phyloP scores from a whole-genome alignment of 495 filamentous ascomycete genomes.

The Aspergillus saccharolyticus region DNA sequence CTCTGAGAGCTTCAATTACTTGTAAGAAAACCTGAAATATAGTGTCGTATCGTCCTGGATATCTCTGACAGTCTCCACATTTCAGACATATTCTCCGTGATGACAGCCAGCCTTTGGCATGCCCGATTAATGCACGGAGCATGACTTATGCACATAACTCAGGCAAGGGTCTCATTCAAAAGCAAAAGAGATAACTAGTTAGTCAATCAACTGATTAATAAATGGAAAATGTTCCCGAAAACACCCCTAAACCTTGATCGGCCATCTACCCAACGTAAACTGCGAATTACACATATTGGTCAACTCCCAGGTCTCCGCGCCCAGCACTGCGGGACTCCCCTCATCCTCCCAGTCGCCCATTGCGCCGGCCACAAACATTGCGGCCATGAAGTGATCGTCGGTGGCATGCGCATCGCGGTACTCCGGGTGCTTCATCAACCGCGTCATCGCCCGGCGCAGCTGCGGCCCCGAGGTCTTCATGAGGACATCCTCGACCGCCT shows the following conservation, averaged over 20 bases:
- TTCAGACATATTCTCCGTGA: neutral
- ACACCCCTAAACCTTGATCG: neutral
- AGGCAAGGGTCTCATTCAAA: neutral
- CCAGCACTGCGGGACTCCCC: constrained; percentile 34
- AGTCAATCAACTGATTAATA: too few relatives aligned
- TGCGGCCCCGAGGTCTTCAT: constrained; percentile 42
- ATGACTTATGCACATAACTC: neutral
- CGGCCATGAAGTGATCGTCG: constrained; percentile 60
- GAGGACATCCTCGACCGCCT: constrained; percentile 53
- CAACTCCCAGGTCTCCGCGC: constrained; percentile 59
- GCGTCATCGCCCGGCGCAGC: constrained; percentile 45
- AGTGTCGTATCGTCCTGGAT: too few relatives aligned
- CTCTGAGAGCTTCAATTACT: too few relatives aligned
- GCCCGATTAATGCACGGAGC: neutral
- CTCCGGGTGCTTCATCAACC: constrained; percentile 57
- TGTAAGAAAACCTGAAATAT: too few relatives aligned
- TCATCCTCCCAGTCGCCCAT: constrained; percentile 46
- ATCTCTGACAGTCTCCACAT: neutral
- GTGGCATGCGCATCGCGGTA: constrained; percentile 59
- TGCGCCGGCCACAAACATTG: constrained; percentile 52
- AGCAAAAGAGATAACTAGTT: neutral
- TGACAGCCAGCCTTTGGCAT: neutral
- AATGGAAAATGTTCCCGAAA: too few relatives aligned
- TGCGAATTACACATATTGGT: constrained; percentile 62
- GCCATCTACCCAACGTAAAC: constrained; percentile 43